Evolutionary conservation across 257 asterid species (phyloP).

Genomic region (Paraleonurus japonicus): DNA sequence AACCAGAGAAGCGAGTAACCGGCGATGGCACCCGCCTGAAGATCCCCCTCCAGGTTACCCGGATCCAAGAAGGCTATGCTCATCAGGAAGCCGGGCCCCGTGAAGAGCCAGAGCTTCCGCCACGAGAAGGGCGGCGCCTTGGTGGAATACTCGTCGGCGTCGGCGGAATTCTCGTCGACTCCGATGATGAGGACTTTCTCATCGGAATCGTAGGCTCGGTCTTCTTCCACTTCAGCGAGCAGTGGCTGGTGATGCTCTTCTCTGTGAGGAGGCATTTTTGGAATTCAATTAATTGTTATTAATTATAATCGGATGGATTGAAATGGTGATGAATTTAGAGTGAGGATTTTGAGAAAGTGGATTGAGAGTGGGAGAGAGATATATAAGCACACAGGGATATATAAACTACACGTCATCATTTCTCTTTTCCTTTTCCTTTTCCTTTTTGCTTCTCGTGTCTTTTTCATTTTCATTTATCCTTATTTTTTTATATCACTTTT

Average conservation of each 20-base stretch:
- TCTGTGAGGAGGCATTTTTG: conserved; percentile 28
- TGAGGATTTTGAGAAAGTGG: conserved; percentile 11
- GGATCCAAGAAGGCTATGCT: conserved; percentile 86
- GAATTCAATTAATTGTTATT: background rate
- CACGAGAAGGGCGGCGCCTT: conserved; percentile 65
- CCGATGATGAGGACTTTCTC: conserved; percentile 62
- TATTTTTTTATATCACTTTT: too few relatives aligned
- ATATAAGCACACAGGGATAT: too few relatives aligned
- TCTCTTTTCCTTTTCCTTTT: background rate
- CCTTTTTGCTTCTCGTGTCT: too few relatives aligned
- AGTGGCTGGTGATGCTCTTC: conserved; percentile 29
- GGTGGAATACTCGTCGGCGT: conserved; percentile 42
- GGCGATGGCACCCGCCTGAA: conserved; percentile 82
- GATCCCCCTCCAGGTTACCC: conserved; percentile 84
- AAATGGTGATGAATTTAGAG: background rate
- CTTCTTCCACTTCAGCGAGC: conserved; percentile 29
- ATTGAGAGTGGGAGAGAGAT: background rate
- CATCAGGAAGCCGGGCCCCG: conserved; percentile 83
- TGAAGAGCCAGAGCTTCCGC: conserved; percentile 80
- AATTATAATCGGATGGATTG: background rate
- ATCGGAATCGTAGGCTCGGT: conserved; percentile 52
- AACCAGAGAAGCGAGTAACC: conserved; percentile 76
- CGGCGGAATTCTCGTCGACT: conserved; percentile 39
- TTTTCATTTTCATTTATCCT: too few relatives aligned
- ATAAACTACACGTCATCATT: background rate